phyloP scores from a whole-genome alignment of 495 filamentous ascomycete species.

The Xylaria palmicola region DNA sequence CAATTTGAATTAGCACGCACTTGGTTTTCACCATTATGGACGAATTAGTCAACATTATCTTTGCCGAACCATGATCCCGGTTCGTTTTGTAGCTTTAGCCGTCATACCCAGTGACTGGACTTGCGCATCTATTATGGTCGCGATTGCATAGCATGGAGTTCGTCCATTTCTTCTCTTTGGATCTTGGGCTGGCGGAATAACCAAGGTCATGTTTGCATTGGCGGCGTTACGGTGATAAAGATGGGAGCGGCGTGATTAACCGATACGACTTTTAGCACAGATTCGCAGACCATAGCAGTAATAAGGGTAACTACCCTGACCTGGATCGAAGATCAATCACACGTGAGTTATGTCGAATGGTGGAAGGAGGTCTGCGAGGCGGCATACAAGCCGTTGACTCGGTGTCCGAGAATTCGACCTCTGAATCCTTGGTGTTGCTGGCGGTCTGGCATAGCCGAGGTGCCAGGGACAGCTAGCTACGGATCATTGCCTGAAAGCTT shows the following conservation, averaged over 20 bases:
- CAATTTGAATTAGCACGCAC: conserved; percentile 58
- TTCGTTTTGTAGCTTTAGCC: not conserved
- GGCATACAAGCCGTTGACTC: not conserved
- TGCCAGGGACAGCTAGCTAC: not conserved
- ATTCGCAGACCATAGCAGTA: not conserved
- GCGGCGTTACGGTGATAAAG: conserved; percentile 13
- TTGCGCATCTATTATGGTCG: not conserved
- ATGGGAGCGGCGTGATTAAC: not conserved
- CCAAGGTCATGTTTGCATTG: not conserved
- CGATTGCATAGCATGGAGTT: conserved; percentile 17
- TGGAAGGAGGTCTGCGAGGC: not conserved
- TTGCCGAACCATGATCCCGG: conserved; percentile 47
- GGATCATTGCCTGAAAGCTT: too few species aligned
- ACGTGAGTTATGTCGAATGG: not conserved
- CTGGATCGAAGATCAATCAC: not conserved
- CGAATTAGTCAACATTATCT: conserved; percentile 72
- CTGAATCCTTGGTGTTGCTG: not conserved
- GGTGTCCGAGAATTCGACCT: not conserved
- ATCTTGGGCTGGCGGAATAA: not conserved
- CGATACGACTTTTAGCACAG: not conserved
- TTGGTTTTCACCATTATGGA: conserved; percentile 76
- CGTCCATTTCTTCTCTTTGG: not conserved
- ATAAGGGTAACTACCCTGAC: not conserved
- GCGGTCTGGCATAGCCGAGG: not conserved
- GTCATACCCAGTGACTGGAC: not conserved